Percentiles rank a stretch among this genome's conserved stretches.
Evolutionary conservation across 805 yeast genomes (phyloP).

Genomic region (Sugiyamaella floridensis): DNA sequence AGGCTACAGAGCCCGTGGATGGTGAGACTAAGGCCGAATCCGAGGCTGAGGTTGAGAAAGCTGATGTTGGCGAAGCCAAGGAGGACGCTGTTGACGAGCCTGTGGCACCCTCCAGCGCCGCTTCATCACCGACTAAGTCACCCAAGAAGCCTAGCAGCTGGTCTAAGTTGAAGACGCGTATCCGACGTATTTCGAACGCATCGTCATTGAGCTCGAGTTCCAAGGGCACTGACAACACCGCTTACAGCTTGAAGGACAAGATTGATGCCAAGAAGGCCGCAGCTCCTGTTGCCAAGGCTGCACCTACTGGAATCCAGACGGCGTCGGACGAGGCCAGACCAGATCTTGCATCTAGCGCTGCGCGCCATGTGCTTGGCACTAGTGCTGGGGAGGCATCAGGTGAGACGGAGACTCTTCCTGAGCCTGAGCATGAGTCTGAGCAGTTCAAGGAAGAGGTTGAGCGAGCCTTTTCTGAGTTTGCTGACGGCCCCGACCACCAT

Average conservation of each 20-base stretch:
- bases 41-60: conserved; percentile 10
- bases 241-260: conserved; percentile 12
- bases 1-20: neutral
- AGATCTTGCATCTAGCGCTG: conserved; percentile 10
- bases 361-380: conserved; percentile 4
- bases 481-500: neutral
- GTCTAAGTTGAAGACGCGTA: conserved; percentile 1
- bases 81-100: neutral
- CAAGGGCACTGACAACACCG: conserved; percentile 4
- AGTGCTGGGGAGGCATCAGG: conserved; percentile 4
- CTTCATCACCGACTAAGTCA: conserved; percentile 1
- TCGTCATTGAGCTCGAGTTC: neutral
- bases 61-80: neutral
- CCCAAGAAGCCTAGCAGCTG: conserved; percentile 1
- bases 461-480: conserved; percentile 8
- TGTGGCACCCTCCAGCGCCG: neutral
- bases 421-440: conserved; percentile 2
- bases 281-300: conserved; percentile 1
- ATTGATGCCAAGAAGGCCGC: conserved; percentile 8
- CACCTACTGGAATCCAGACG: conserved; percentile 10
- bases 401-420: neutral
- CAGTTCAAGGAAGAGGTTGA: conserved; percentile 6
- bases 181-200: conserved; percentile 5
- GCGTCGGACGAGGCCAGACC: conserved; percentile 12
- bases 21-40: conserved; percentile 10